Evolutionary conservation across 768 basidiomycete species (phyloP), one percentile per base, ranked within the genome.

Genomic region (Paxillus involutus): DNA sequence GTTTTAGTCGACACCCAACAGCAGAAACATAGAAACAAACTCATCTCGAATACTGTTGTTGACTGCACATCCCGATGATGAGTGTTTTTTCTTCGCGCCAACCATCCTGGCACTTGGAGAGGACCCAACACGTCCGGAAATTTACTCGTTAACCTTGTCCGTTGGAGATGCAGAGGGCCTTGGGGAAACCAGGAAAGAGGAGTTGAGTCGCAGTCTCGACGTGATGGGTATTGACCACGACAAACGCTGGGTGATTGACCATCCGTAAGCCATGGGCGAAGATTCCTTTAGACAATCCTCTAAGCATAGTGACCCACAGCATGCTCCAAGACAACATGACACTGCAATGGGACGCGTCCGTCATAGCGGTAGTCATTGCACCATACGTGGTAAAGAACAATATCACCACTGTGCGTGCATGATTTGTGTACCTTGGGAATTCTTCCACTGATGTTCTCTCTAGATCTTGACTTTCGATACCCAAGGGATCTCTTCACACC

Each of bases 51-150:
- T 90, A 33, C 75, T 94, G 36, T 68, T 97, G 3, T 69, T 98
- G 43, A 96, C 94, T 0, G 93, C 94, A 26, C 94, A 98, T 66
- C 94, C 94, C 3, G 94, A 97, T 66, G 94, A 98, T 67, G 94
- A 97, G 73, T 86, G 85, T 67, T 82, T 95, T 79, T 98, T 98
- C 78, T 98, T 98, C 68, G 85, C 86, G 4, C 94, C 94, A 0
- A 94, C 91, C 0, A 68, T 96, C 13, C 72, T 86, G 32, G 77
- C 80, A 3, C 75, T 94, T 32, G 58, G 44, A 39, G 55, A 63
- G 33, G 33, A 57, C 37, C 50, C 56, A 37, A 44, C 49, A 21
- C 51, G 56, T 2, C 59, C 66, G 17, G 71, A 80, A 19, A 64
- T 89, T 0, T 81, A 74, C 58, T 88, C 82, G 0, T 64, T 95